These are phyloP conservation scores for Candida berthetii DNA, from an alignment of 805 yeast species.

Conservation along the genomic window DNA sequence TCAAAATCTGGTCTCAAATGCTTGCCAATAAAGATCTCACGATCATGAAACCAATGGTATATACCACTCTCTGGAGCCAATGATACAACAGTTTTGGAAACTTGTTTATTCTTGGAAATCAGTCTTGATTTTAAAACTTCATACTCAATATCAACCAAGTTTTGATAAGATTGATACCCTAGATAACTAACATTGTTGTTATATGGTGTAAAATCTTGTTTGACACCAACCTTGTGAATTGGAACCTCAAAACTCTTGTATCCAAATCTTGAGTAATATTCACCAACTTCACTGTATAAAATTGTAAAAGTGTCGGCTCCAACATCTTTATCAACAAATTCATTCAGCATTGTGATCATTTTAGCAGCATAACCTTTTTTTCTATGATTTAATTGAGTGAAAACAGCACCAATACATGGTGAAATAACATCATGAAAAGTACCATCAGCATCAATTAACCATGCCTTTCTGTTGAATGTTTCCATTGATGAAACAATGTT, in stretches of 20 bases:
- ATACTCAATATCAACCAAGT: conserved; percentile 22
- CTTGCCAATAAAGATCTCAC: conserved; percentile 28
- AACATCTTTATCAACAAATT: conserved; percentile 26
- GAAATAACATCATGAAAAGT: conserved; percentile 22
- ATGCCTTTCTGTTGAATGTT: conserved; percentile 30
- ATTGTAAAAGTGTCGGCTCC: conserved; percentile 27
- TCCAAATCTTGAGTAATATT: conserved; percentile 60
- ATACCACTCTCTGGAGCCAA: conserved; percentile 29
- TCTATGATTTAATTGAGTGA: conserved; percentile 40
- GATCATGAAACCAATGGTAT: conserved; percentile 36
- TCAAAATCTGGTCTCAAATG: conserved; percentile 10
- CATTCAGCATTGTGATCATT: conserved; percentile 35
- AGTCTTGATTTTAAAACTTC: conserved; percentile 14
- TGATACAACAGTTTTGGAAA: conserved; percentile 19
- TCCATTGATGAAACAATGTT: conserved; percentile 37
- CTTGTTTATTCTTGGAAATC: conserved; percentile 10
- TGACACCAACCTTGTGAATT: conserved; percentile 21
- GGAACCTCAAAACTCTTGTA: conserved; percentile 38
- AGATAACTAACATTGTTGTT: conserved; percentile 15
- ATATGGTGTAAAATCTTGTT: conserved; percentile 9
- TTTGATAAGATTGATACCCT: conserved; percentile 24
- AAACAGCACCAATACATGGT: conserved; percentile 56
- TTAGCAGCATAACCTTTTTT: conserved; percentile 48
- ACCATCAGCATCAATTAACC: conserved; percentile 20
- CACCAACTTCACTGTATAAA: conserved; percentile 72